Evolutionary conservation across 176 grass and related monocot genomes (phyloP), one percentile per base, ranked within the genome.

Genomic region (Sorghum bicolor): DNA sequence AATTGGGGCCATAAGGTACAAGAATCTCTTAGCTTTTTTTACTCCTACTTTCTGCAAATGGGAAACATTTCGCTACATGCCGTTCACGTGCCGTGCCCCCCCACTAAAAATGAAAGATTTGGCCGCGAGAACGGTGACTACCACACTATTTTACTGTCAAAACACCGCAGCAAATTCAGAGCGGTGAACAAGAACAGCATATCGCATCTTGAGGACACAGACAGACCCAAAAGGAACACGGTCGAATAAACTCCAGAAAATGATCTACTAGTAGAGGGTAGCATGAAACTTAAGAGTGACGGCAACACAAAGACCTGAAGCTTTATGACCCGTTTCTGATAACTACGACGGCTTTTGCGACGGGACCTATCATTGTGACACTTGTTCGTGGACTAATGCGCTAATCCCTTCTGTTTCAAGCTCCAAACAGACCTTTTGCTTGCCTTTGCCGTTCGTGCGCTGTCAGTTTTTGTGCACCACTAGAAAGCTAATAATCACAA

Each of bases 61-160:
- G 70, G 76, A 80, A 68, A 69, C 48, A 48, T 32, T 61, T 84
- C 61, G 15, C 70, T 84, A 67, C 44, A 88, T 84, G 81, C 52
- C 34, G 68, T 28, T 75, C 87, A 88, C 69, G 81, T 84, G 81
- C 45, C 22, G 10, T 73, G 68, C 37, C 19, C 28, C 41, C 28
- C 41, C 78, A 8, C 22, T 43, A 0, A 52, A 32, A 20, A 50
- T 17, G 55, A 32, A 41, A 3, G 15, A 32, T 12, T 17, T 45
- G 16, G 41, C 70, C 26, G 43, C 19, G 36, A 39, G 26, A 60
- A 33, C 26, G 29, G 58, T 63, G 50, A 12, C 19, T 19, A 32
- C 1, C 37, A 14, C 30, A 72, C 8, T 10, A 1, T 1, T 20
- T 2, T 41, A 14, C 26, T 50, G 20, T 34, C 29, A 34, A 47